These are phyloP conservation scores for Hygrophorus pudorinus DNA, from an alignment of 768 basidiomycete genomes.

Conservation along the genomic window DNA sequence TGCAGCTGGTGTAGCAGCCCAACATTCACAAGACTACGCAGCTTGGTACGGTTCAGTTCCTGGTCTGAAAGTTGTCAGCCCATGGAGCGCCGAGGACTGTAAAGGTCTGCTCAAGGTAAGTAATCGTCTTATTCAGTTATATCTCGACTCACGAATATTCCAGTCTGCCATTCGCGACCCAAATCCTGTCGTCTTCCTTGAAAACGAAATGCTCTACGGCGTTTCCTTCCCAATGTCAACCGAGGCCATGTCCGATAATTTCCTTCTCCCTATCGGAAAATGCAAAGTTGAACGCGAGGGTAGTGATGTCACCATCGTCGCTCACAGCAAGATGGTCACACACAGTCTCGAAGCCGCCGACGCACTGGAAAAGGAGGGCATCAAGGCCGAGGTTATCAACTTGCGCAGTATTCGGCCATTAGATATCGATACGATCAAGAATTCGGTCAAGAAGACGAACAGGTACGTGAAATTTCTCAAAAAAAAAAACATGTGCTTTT, in stretches of 20 bases:
- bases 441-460: slow-evolving; percentile 98
- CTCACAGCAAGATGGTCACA: slow-evolving; percentile 97
- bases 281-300: slow-evolving; percentile 93
- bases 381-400: slow-evolving; percentile 98
- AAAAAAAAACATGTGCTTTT: background rate
- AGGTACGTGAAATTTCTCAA: slow-evolving; percentile 36
- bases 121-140: slow-evolving; percentile 2
- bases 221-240: slow-evolving; percentile 92
- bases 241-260: slow-evolving; percentile 93
- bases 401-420: slow-evolving; percentile 91
- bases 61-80: slow-evolving; percentile 94
- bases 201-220: slow-evolving; percentile 99
- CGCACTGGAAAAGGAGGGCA: slow-evolving; percentile 85
- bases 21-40: slow-evolving; percentile 97
- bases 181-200: slow-evolving; percentile 96
- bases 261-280: slow-evolving; percentile 94
- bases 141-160: background rate
- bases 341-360: slow-evolving; percentile 95
- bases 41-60: slow-evolving; percentile 92
- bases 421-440: slow-evolving; percentile 95
- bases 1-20: slow-evolving; percentile 91
- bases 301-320: slow-evolving; percentile 89
- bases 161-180: slow-evolving; percentile 96
- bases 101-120: slow-evolving; percentile 91
- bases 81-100: slow-evolving; percentile 98